phyloP scores from a whole-genome alignment of 176 grass and related monocot genomes.

The barley (Hordeum vulgare) region DNA sequence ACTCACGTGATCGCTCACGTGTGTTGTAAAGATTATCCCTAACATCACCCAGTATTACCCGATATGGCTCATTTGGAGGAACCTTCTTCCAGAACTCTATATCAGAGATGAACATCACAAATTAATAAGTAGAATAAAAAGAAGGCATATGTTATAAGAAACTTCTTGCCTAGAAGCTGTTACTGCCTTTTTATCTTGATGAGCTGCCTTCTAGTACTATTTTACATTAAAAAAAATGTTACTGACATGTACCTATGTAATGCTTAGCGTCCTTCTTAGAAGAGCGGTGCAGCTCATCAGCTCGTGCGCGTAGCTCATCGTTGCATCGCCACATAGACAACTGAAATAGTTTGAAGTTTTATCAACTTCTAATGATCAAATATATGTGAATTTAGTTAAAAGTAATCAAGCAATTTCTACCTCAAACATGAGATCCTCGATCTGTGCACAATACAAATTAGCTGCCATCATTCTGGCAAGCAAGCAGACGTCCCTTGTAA shows the following conservation, averaged over 20 bases:
- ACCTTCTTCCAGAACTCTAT: conserved; percentile 92
- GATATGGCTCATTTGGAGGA: conserved; percentile 65
- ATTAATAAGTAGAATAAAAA: not conserved
- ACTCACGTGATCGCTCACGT: conserved; percentile 57
- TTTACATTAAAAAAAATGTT: conserved; percentile 1
- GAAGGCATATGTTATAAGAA: not conserved
- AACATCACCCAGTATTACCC: conserved; percentile 68
- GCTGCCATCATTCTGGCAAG: conserved; percentile 84
- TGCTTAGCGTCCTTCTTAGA: conserved; percentile 80
- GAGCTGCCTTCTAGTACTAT: too few relatives aligned
- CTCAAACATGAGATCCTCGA: conserved; percentile 93
- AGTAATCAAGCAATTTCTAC: conserved; percentile 25
- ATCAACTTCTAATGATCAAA: not conserved
- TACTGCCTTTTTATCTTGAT: not conserved
- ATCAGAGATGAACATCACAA: not conserved
- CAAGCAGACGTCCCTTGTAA: conserved; percentile 82
- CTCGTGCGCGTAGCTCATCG: conserved; percentile 53
- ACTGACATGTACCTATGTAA: conserved; percentile 51
- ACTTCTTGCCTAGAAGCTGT: not conserved
- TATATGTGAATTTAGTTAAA: not conserved
- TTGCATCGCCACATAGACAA: conserved; percentile 82
- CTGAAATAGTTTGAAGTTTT: conserved; percentile 23
- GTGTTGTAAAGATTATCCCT: conserved; percentile 82
- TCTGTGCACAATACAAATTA: conserved; percentile 67
- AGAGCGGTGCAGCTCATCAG: conserved; percentile 59